Evolutionary conservation across 305 asterid species (phyloP), one percentile per base, ranked within the genome.

Genomic region (Fraxinus baroniana): DNA sequence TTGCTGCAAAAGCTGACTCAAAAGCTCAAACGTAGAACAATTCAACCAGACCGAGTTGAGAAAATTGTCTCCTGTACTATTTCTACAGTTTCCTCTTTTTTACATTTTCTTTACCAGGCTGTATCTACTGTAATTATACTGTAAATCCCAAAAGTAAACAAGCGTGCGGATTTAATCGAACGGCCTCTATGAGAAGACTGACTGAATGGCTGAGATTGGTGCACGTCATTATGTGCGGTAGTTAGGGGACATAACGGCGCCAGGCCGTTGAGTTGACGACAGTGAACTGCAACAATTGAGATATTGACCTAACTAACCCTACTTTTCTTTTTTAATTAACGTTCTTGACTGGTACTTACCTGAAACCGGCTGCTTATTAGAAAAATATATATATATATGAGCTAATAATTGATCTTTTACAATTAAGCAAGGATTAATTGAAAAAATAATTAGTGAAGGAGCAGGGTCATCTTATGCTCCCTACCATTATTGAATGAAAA

Each of bases 41-140:
- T 44, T 44, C 52, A 12, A 12, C 55, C 49, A 41, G 49, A 10
- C 49, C 49, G 2, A 41, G 49, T 41, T 41, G 10, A 41, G 49
- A 39, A 39, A 39, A 44, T 71, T 84, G 80, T 78, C 82, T 76
- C 77, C 82, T 79, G 83, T 64, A 83, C 89, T 81, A 80, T 85
- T 78, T 73, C 76, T 83, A 85, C 86, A 73, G 60, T 60, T 55
- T 60, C 81, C 74, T 76, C 4, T 46, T 64, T 82, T 80, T 41
- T 80, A 80, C 84, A 77, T 72, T 32, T 33, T 85, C 84, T 87
- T 86, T 72, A 86, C 87, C 88, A 86, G 74, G 90, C 89, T 83
- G 81, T 70, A 84, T 85, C 88, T 76, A 85, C 82, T 49, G 90
- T 86, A 86, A 89, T 89, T 85, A 87, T 88, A 76, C 39, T 68